These are phyloP conservation scores for Entomortierella lignicola DNA, from an alignment of 192 early-diverging fungal genomes.

Conservation along the genomic window DNA sequence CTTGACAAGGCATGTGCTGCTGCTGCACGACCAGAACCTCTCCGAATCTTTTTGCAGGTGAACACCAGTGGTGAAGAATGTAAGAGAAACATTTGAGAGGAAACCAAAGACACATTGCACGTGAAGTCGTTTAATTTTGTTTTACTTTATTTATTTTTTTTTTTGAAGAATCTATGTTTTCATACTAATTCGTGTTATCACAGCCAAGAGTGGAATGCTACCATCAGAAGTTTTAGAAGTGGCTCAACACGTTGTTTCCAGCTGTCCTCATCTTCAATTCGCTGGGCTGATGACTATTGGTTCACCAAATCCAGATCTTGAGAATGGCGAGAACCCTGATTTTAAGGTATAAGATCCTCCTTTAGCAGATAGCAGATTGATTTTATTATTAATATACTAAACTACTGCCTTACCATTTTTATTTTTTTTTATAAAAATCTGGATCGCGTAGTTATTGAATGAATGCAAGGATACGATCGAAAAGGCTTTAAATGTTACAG, in stretches of 20 bases:
- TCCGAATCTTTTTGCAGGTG: conserved; percentile 92
- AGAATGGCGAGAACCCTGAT: conserved; percentile 74
- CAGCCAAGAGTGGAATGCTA: conserved; percentile 79
- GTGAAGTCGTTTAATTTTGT: no score
- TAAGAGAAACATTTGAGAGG: no score
- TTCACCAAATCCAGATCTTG: conserved; percentile 65
- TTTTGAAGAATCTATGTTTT: not conserved
- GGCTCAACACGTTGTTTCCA: conserved; percentile 69
- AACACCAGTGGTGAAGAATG: conserved; percentile 94
- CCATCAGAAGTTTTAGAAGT: conserved; percentile 64
- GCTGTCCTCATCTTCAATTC: conserved; percentile 77
- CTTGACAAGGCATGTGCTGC: conserved; percentile 81
- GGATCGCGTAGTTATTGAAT: conserved; percentile 49
- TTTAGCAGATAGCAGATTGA: no score
- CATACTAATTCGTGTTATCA: not conserved
- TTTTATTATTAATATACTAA: no score
- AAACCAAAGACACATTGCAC: no score
- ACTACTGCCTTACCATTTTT: not conserved
- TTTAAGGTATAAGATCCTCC: conserved; percentile 64
- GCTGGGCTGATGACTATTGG: conserved; percentile 98
- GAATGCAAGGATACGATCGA: conserved; percentile 56
- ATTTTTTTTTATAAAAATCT: conserved; percentile 1
- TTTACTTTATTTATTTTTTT: conserved; percentile 10
- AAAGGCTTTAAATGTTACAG: conserved; percentile 22
- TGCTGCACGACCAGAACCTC: conserved; percentile 58